Evolutionary conservation across 1,284 basidiomycete genomes (phyloP).

Genomic region (Fomitopsis palustris): DNA sequence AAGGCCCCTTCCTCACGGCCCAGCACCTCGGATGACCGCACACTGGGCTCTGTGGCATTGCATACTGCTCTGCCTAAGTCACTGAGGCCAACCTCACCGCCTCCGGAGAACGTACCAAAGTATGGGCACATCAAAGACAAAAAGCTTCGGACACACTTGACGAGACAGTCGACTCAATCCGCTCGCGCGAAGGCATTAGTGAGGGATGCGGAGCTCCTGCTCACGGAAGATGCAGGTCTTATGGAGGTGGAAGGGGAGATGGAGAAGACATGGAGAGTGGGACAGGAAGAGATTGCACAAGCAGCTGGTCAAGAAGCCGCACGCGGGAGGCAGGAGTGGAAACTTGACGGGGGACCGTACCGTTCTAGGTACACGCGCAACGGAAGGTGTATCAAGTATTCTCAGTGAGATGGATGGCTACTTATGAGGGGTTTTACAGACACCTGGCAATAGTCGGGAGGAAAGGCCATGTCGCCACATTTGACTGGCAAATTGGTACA

Average conservation of each 20-base stretch:
- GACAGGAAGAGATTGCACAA: slow-evolving; percentile 75
- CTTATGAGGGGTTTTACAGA: slow-evolving; percentile 34
- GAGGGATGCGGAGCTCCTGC: slow-evolving; percentile 62
- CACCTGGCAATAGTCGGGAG: slow-evolving; percentile 83
- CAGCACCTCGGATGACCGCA: slow-evolving; percentile 41
- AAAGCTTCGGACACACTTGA: slow-evolving; percentile 70
- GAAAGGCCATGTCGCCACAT: slow-evolving; percentile 89
- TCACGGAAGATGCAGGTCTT: slow-evolving; percentile 63
- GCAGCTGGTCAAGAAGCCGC: slow-evolving; percentile 74
- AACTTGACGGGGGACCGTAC: slow-evolving; percentile 87
- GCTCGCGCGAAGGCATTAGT: slow-evolving; percentile 54
- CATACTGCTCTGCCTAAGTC: slow-evolving; percentile 60
- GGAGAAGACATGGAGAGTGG: slow-evolving; percentile 88
- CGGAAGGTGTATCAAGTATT: slow-evolving; percentile 60
- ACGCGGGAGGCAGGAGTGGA: slow-evolving; percentile 76
- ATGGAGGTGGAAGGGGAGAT: slow-evolving; percentile 75
- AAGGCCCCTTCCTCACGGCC: slow-evolving; percentile 17
- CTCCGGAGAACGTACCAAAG: slow-evolving; percentile 40
- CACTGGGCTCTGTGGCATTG: slow-evolving; percentile 52
- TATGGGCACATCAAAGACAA: slow-evolving; percentile 70
- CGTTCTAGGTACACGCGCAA: slow-evolving; percentile 84
- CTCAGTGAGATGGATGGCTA: background rate
- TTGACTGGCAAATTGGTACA: slow-evolving; percentile 91
- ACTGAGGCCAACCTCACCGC: slow-evolving; percentile 41
- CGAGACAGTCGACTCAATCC: slow-evolving; percentile 54